Evolutionary conservation across 1,139 yeast genomes (phyloP), one percentile per base, ranked within the genome.

Genomic region (Suhomyces chickasaworum): DNA sequence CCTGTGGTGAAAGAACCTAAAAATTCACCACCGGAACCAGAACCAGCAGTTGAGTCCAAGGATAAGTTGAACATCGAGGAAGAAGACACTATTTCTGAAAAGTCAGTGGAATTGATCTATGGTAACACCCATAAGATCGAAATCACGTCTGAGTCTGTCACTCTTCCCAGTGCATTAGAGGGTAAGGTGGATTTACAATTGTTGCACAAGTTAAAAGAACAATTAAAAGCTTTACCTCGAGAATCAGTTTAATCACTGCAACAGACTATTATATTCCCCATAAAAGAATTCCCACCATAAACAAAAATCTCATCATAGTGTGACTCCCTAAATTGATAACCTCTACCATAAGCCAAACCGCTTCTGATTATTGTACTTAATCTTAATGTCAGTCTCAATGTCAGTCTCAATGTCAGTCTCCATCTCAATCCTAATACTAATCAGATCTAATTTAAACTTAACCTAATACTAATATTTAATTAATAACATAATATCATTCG

Each of bases 111-210:
- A 6, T 8, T 52, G 22, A 47, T 43, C 7, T 51, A 49, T 22
- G 46, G 49, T 4, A 43, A 54, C 2, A 47, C 43, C 8, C 13
- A 46, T 2, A 25, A 45, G 4, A 58, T 69, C n/a, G 57, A 53
- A 13, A 61, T 69, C 9, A 49, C 58, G 4, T 33, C 41, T 0
- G 54, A 57, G n/a, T 52, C 50, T 6, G 53, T 70, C 1, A 25
- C 48, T 12, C 53, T 68, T 1, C 75, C 75, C 0, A 52, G 50
- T 7, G 56, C 49, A 2, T 22, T 68, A 12, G 59, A 57, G 21
- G 58, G 56, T 15, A 68, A 65, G 36, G 49, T 62, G 13, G 72
- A 69, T 40, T 35, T 56, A 13, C 65, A 63, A 22, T 60, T 65
- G 64, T 55, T 71, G 30, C 60, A 23, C n/a, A 20, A 37, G 5